These are phyloP conservation scores for Chytriomyces confervae DNA, from an alignment of 192 early-diverging fungal species.

Conservation along the genomic window DNA sequence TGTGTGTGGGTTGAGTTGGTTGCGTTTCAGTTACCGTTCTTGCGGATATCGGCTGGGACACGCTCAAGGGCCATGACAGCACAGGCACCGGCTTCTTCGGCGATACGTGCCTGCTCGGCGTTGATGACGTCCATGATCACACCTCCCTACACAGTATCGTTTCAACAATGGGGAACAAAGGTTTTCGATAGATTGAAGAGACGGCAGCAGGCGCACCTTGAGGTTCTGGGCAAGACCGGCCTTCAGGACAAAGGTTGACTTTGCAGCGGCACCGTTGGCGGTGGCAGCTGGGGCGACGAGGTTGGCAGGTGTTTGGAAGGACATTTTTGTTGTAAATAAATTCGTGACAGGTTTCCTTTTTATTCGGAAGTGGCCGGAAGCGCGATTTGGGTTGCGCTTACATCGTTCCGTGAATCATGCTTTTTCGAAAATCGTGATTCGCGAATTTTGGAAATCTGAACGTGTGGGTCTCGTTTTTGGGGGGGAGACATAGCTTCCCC, in stretches of 20 bases:
- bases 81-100: conserved; percentile 94
- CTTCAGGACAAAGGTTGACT: conserved; percentile 80
- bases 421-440: not conserved
- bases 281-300: conserved; percentile 53
- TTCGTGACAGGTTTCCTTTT: not conserved
- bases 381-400: not conserved
- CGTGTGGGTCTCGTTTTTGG: no score
- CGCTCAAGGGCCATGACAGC: conserved; percentile 98
- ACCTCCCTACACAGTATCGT: conserved; percentile 73
- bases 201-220: conserved; percentile 74
- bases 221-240: conserved; percentile 97
- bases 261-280: conserved; percentile 20
- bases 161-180: not conserved
- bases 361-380: not conserved
- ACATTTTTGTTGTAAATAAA: conserved; percentile 31
- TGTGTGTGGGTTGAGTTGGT: not conserved
- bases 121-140: conserved; percentile 99
- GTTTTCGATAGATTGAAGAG: not conserved
- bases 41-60: conserved; percentile 98
- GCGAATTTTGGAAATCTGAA: no score
- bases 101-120: conserved; percentile 96
- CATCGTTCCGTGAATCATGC: not conserved
- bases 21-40: conserved; percentile 66
- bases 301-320: conserved; percentile 67
- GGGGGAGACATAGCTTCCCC: no score